phyloP scores from a whole-genome alignment of 1,284 basidiomycete species.

The Xerocomus minutiporus region DNA sequence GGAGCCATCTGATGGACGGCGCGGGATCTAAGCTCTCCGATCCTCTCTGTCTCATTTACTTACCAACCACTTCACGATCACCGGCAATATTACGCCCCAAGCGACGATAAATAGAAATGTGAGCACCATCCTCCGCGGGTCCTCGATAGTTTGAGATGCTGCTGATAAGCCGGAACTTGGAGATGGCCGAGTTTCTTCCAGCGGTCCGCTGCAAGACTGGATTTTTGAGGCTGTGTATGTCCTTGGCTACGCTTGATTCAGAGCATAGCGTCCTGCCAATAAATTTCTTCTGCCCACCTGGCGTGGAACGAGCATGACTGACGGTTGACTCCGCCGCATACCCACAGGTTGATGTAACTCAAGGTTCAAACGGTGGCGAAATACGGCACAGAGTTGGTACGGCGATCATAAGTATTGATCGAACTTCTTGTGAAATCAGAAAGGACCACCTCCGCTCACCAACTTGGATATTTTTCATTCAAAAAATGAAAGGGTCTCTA shows the following conservation, averaged over 20 bases:
- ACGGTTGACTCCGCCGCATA: neutral
- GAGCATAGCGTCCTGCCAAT: neutral
- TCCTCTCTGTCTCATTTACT: neutral
- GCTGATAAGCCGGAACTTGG: constrained; percentile 13
- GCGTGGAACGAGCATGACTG: neutral
- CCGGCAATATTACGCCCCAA: constrained; percentile 6
- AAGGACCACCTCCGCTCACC: constrained; percentile 10
- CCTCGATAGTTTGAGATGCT: constrained; percentile 20
- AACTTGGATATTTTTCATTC: constrained; percentile 27
- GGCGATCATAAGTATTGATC: constrained; percentile 26
- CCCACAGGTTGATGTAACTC: constrained; percentile 13
- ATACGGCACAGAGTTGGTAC: constrained; percentile 12
- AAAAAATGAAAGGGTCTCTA: constrained; percentile 13
- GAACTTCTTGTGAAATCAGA: constrained; percentile 15
- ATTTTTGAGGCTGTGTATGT: neutral
- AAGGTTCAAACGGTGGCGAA: constrained; percentile 10
- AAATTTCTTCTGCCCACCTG: neutral
- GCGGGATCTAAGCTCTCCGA: constrained; percentile 23
- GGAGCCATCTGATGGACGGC: constrained; percentile 17
- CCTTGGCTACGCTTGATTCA: constrained; percentile 1
- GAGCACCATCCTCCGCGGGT: constrained; percentile 23
- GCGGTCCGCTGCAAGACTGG: neutral
- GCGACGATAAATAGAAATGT: constrained; percentile 6
- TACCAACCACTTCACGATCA: constrained; percentile 1
- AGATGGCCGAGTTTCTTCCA: neutral